Evolutionary conservation across 2,329 filamentous ascomycete genomes (phyloP).

Genomic region (Onygena corvina): DNA sequence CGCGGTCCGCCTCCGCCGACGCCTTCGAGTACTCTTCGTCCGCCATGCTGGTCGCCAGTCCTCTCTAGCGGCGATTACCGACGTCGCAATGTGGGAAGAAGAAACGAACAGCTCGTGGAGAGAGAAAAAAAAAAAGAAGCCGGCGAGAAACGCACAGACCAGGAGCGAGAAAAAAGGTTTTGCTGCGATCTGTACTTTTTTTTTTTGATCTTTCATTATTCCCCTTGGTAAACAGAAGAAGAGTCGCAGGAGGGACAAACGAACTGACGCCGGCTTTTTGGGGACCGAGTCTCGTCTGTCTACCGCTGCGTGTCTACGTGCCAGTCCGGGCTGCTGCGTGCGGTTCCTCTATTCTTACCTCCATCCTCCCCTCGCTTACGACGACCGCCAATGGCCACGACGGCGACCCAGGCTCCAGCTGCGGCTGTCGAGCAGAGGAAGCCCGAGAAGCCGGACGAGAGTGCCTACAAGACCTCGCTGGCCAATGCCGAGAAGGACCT

Average conservation of each 20-base stretch:
- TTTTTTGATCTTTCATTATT: too few relatives aligned
- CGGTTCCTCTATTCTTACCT: too few relatives aligned
- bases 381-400: neutral
- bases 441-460: slow-evolving; percentile 80
- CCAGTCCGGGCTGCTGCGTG: too few relatives aligned
- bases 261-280: neutral
- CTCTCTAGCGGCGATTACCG: slow-evolving; percentile 6
- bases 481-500: slow-evolving; percentile 79
- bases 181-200: neutral
- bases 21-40: slow-evolving; percentile 29
- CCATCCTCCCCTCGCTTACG: too few relatives aligned
- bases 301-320: neutral
- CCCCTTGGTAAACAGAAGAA: too few relatives aligned
- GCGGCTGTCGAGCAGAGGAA: slow-evolving; percentile 39
- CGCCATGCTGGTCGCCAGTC: slow-evolving; percentile 20
- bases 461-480: slow-evolving; percentile 65
- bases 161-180: neutral
- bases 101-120: too few relatives aligned
- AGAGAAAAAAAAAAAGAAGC: neutral
- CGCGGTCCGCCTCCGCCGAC: slow-evolving; percentile 30
- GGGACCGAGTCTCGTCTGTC: neutral
- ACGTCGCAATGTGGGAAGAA: too few relatives aligned
- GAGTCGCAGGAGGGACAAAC: too few relatives aligned
- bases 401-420: slow-evolving; percentile 15
- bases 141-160: neutral